These are phyloP conservation scores for Medicago ruthenica DNA, from an alignment of 306 rosid genomes.

Conservation along the genomic window DNA sequence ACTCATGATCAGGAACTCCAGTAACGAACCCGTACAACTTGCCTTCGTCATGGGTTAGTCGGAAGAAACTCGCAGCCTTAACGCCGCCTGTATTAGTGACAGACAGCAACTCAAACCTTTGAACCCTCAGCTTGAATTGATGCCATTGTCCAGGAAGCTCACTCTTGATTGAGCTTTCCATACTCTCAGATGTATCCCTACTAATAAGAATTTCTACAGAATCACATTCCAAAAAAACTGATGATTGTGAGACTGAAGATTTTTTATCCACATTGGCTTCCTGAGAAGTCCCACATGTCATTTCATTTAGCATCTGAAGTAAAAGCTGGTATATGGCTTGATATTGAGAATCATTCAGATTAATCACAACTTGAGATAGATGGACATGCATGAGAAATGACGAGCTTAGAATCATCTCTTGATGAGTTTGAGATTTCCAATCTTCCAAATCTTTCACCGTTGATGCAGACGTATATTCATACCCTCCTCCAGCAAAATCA, in stretches of 20 bases:
- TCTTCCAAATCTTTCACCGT: constrained; percentile 70
- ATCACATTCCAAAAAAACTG: constrained; percentile 66
- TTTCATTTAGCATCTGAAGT: constrained; percentile 61
- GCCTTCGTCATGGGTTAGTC: constrained; percentile 90
- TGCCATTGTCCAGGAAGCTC: constrained; percentile 93
- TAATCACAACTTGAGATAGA: constrained; percentile 58
- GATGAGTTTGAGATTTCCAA: constrained; percentile 71
- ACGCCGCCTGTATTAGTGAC: constrained; percentile 81
- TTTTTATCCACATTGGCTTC: constrained; percentile 49
- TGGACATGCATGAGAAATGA: constrained; percentile 57
- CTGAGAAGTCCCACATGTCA: constrained; percentile 53
- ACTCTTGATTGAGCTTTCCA: constrained; percentile 68
- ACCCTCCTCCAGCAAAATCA: constrained; percentile 62
- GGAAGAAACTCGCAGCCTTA: constrained; percentile 69
- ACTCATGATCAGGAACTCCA: constrained; percentile 72
- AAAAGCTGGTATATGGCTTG: constrained; percentile 56
- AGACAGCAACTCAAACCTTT: constrained; percentile 69
- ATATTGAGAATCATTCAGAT: constrained; percentile 62
- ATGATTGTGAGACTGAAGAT: constrained; percentile 65
- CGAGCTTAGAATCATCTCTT: constrained; percentile 90
- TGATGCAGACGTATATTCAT: constrained; percentile 83
- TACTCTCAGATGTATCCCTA: constrained; percentile 59
- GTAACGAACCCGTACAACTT: constrained; percentile 73
- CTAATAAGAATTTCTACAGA: constrained; percentile 64
- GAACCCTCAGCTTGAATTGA: constrained; percentile 71